Evolutionary conservation across 345 rosid genomes (phyloP).

Genomic region (Raphanus sativus): DNA sequence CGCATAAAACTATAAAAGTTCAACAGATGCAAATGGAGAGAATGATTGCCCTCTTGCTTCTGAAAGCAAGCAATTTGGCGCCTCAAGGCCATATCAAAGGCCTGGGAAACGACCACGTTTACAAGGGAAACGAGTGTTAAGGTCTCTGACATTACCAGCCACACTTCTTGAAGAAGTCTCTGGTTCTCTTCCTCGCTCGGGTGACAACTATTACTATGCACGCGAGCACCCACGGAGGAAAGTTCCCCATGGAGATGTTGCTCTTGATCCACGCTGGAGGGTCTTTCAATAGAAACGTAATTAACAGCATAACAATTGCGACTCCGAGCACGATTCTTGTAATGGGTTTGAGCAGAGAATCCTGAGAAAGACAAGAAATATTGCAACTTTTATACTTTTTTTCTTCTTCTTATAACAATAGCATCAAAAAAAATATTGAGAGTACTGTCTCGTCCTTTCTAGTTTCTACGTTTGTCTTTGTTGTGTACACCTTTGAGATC

Average conservation of each 20-base stretch:
- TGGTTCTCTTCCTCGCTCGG: constrained; percentile 89
- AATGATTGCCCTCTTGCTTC: constrained; percentile 26
- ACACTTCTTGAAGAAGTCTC: constrained; percentile 55
- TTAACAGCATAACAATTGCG: constrained; percentile 51
- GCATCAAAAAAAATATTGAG: background rate
- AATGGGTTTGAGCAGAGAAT: constrained; percentile 71
- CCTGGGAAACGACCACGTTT: no score
- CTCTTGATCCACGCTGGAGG: constrained; percentile 66
- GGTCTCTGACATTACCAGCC: constrained; percentile 38
- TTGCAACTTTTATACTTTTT: background rate
- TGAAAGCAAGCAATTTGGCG: constrained; percentile 29
- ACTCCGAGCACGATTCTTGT: constrained; percentile 74
- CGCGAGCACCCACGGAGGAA: constrained; percentile 91
- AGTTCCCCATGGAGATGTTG: constrained; percentile 49
- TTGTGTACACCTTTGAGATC: background rate
- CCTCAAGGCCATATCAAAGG: constrained; percentile 19
- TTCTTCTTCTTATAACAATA: background rate
- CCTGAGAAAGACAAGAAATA: constrained; percentile 53
- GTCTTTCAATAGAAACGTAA: constrained; percentile 59
- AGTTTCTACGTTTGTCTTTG: background rate
- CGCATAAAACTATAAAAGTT: background rate
- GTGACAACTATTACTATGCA: constrained; percentile 77
- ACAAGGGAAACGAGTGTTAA: constrained; percentile 6
- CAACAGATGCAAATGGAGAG: constrained; percentile 24
- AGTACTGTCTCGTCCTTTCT: background rate